A percentile compares a stretch with the other conserved stretches of the same genome.
These are phyloP conservation scores for Populus hybrid DNA, from an alignment of 441 rosid species.

Conservation along the genomic window DNA sequence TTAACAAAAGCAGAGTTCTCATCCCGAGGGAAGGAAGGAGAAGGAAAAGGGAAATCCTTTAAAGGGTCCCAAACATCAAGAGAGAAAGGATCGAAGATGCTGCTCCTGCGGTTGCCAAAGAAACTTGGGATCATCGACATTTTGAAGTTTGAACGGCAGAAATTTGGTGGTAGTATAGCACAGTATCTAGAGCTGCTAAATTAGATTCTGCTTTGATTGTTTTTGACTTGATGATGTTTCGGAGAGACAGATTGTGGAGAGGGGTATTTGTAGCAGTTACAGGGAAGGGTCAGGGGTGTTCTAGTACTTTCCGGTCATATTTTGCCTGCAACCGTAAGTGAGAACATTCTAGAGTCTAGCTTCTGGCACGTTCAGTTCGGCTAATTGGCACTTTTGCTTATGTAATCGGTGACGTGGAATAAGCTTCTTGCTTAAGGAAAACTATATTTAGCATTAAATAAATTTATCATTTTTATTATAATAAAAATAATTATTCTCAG, in stretches of 20 bases:
- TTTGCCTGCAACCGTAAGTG: not conserved
- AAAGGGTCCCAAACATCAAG: slow-evolving; percentile 33
- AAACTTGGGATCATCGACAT: slow-evolving; percentile 40
- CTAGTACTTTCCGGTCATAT: not conserved
- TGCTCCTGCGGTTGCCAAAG: slow-evolving; percentile 25
- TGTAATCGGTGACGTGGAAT: too few relatives aligned
- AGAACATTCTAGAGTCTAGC: not conserved
- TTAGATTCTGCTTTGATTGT: not conserved
- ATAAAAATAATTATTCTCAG: too few relatives aligned
- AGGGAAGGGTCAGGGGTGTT: not conserved
- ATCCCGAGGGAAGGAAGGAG: not conserved
- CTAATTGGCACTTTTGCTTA: too few relatives aligned
- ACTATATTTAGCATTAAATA: too few relatives aligned
- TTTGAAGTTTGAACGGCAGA: not conserved
- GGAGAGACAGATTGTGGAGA: not conserved
- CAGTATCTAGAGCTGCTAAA: not conserved
- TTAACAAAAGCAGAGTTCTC: slow-evolving; percentile 26
- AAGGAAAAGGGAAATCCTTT: slow-evolving; percentile 23
- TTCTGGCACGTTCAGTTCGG: not conserved
- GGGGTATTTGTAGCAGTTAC: not conserved
- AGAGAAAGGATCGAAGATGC: slow-evolving; percentile 31
- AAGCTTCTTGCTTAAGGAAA: too few relatives aligned
- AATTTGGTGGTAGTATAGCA: not conserved
- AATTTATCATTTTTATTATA: too few relatives aligned
- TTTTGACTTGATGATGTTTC: not conserved